Evolutionary conservation across 164 flowering plant genomes (phyloP), one percentile per base, ranked within the genome.

Genomic region (Magnolia sinica): DNA sequence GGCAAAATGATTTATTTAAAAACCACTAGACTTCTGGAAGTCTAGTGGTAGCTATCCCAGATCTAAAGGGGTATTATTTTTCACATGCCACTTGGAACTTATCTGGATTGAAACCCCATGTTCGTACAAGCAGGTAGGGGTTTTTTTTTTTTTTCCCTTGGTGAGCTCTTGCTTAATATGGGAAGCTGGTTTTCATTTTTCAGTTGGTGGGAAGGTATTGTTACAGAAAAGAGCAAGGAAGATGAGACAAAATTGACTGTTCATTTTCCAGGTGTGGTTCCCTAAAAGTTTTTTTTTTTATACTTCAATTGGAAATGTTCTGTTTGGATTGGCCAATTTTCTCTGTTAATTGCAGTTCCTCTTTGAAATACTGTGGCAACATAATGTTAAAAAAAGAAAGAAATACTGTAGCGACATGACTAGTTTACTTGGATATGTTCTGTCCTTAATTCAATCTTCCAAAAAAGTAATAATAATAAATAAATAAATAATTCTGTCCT

Each of bases 121-220:
- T 55, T 37, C 10, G 61, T 55, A 55, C 10, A 9, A 16, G 61
- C 45, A 37, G 45, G 45, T 37, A 37, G 29, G 29, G n/a, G 0
- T 52, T 8, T 52, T 52, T 8, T 4, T 52, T 8, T 2, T 52
- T 52, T 52, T 14, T 52, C 3, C 14, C 10, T 67, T 67, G 70
- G 70, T 13, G 49, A 24, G 19, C 71, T 29, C n/a, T 27, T 27
- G 18, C 29, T n/a, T 68, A 68, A 68, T 68, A 7, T 68, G 71
- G 22, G 50, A 11, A 16, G 20, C 31, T 24, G 29, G 14, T 20
- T 65, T 75, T 77, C 49, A 79, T 72, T 78, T 55, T 81, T 71
- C 89, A 96, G 99, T 80, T 94, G 99, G 99, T 80, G 92, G 87
- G 98, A 93, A 87, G 98, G 98, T 75, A 83, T 90, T 78, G 82